phyloP scores from a whole-genome alignment of 2,329 filamentous ascomycete species.

The Pestalotiopsis sp. region DNA sequence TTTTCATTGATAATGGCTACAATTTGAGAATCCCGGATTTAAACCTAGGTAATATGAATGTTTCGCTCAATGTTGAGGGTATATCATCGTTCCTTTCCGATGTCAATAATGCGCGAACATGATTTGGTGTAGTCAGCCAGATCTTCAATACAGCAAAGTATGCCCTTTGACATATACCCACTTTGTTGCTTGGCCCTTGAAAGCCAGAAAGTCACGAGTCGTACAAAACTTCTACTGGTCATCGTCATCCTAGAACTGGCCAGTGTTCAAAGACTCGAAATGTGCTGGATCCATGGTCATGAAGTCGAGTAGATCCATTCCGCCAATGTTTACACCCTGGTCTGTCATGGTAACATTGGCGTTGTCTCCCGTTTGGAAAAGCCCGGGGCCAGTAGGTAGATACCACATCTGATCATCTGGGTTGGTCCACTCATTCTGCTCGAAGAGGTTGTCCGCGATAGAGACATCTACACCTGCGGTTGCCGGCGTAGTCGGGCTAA shows the following conservation, averaged over 20 bases:
- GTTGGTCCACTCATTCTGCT: conserved; percentile 53
- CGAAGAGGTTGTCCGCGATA: conserved; percentile 44
- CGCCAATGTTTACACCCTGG: conserved; percentile 68
- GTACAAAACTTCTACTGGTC: background rate
- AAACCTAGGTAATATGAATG: too few species aligned
- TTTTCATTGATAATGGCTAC: too few species aligned
- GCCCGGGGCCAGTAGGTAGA: conserved; percentile 63
- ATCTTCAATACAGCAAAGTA: too few species aligned
- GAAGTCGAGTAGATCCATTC: conserved; percentile 68
- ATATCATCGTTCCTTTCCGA: too few species aligned
- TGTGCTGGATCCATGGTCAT: conserved; percentile 58
- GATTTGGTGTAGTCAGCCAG: too few species aligned
- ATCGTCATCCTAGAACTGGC: background rate
- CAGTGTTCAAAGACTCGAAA: conserved; percentile 7
- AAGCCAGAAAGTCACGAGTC: background rate
- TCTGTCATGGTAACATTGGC: conserved; percentile 67
- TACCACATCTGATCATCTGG: conserved; percentile 69
- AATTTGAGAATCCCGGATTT: too few species aligned
- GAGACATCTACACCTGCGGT: conserved; percentile 32
- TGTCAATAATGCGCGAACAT: too few species aligned
- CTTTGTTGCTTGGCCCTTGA: too few species aligned
- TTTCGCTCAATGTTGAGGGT: too few species aligned
- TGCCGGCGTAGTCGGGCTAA: conserved; percentile 54
- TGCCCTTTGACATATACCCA: too few species aligned
- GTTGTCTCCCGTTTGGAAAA: conserved; percentile 65